A percentile compares a stretch with the other conserved stretches of the same genome.
phyloP scores from a whole-genome alignment of 192 early-diverging fungal species.

The Coemansia sp. region DNA sequence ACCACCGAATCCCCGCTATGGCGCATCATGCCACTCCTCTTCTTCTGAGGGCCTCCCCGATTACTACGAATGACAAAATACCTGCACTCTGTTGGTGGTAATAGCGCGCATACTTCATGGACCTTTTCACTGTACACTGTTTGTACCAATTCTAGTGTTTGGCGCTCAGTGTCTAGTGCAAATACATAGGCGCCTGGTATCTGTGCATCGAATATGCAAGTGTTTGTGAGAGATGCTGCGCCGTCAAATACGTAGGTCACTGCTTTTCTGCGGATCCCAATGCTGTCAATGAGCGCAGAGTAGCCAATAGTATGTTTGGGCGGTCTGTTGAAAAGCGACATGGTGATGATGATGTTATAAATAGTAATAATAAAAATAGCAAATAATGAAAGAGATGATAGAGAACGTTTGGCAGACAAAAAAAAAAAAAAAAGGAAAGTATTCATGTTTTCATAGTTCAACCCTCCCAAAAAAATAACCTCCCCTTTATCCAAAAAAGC shows the following conservation, averaged over 20 bases:
- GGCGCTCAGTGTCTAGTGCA: conserved; percentile 6
- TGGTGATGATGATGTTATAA: too few species aligned
- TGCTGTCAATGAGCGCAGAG: neutral
- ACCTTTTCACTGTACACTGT: neutral
- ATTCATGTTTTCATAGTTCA: too few species aligned
- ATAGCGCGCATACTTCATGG: neutral
- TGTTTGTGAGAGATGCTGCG: conserved; percentile 13
- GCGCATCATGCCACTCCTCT: too few species aligned
- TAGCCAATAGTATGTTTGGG: neutral
- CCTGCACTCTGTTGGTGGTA: neutral
- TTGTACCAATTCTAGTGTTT: neutral
- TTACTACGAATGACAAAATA: conserved; percentile 5
- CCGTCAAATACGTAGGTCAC: conserved; percentile 9
- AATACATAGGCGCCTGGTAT: conserved; percentile 11
- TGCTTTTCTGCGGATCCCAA: neutral
- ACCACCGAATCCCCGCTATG: neutral
- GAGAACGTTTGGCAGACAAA: too few species aligned
- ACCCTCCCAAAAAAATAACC: too few species aligned
- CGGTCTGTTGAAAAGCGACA: neutral
- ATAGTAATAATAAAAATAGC: neutral
- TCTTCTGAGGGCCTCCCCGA: too few species aligned
- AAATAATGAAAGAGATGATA: neutral
- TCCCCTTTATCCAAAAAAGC: too few species aligned
- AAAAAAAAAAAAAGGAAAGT: neutral
- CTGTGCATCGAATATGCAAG: conserved; percentile 10